Conservation (phyloP, 2,329 filamentous ascomycete species). For the Fusarium sp. region DNA sequence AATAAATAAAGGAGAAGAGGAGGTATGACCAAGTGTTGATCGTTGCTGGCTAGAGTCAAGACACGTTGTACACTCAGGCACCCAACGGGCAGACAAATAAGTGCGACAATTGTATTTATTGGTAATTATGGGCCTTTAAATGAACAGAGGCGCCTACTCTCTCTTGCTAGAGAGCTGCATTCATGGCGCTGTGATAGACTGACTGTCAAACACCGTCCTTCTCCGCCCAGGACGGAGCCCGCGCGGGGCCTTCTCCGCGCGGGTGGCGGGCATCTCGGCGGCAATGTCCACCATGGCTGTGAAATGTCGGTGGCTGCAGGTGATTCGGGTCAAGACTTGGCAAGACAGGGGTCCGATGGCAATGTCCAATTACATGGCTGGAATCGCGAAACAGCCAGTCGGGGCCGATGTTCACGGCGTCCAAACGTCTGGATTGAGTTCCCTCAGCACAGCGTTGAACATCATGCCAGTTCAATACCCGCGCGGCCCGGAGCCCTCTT, state of each 20-base stretch:
- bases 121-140: not conserved
- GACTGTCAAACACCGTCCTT: not conserved
- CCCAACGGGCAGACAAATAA: not conserved
- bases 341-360: not conserved
- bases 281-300: not conserved
- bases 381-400: not conserved
- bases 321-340: not conserved
- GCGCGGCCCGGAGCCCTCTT: not conserved
- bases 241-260: not conserved
- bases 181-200: not conserved
- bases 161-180: not conserved
- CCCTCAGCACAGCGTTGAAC: not conserved
- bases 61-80: accelerated
- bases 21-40: not conserved
- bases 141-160: accelerated
- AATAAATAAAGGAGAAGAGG: not conserved
- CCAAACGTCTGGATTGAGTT: not conserved
- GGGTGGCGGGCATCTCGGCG: not conserved
- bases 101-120: not conserved
- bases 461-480: not conserved
- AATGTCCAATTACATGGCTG: not conserved
- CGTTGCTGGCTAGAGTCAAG: not conserved
- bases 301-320: not conserved
- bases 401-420: not conserved
- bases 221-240: not conserved